Conservation (phyloP, 202 grass and related monocot genomes). For the Setaria viridis region DNA sequence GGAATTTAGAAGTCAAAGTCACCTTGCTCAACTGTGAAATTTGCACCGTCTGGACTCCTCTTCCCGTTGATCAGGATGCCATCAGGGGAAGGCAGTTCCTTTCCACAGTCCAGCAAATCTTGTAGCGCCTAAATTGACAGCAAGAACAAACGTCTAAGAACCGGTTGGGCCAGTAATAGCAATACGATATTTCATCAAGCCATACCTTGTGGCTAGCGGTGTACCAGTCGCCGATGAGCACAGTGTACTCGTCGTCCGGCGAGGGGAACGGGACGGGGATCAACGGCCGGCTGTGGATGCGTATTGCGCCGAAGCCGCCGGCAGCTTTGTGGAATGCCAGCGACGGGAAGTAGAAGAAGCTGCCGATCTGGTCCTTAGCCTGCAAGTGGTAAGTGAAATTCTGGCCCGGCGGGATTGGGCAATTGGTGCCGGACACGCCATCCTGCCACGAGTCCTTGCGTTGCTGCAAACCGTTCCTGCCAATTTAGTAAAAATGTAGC, state of each 20-base stretch:
- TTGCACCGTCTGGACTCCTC: slow-evolving; percentile 38
- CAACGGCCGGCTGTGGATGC: slow-evolving; percentile 63
- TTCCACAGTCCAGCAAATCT: slow-evolving; percentile 68
- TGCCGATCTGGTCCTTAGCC: slow-evolving; percentile 89
- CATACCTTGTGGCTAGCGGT: slow-evolving; percentile 59
- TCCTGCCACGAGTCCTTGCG: slow-evolving; percentile 90
- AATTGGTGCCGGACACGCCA: slow-evolving; percentile 80
- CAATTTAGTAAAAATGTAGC: not conserved
- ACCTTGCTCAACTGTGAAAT: slow-evolving; percentile 73
- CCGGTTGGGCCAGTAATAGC: not conserved
- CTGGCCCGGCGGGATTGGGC: slow-evolving; percentile 66
- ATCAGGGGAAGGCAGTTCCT: slow-evolving; percentile 54
- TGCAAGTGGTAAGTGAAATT: slow-evolving; percentile 80
- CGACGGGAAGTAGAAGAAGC: slow-evolving; percentile 90
- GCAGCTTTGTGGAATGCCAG: slow-evolving; percentile 81
- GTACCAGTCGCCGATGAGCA: slow-evolving; percentile 91
- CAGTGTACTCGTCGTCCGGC: slow-evolving; percentile 62
- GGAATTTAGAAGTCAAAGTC: not conserved
- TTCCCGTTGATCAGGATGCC: slow-evolving; percentile 85
- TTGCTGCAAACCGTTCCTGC: slow-evolving; percentile 83
- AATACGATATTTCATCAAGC: not conserved
- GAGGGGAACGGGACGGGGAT: slow-evolving; percentile 69
- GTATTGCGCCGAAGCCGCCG: slow-evolving; percentile 77
- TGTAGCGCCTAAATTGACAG: slow-evolving; percentile 53
- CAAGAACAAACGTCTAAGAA: not conserved